Conservation (phyloP, 768 basidiomycete genomes). For the Boletus reticuloceps region DNA sequence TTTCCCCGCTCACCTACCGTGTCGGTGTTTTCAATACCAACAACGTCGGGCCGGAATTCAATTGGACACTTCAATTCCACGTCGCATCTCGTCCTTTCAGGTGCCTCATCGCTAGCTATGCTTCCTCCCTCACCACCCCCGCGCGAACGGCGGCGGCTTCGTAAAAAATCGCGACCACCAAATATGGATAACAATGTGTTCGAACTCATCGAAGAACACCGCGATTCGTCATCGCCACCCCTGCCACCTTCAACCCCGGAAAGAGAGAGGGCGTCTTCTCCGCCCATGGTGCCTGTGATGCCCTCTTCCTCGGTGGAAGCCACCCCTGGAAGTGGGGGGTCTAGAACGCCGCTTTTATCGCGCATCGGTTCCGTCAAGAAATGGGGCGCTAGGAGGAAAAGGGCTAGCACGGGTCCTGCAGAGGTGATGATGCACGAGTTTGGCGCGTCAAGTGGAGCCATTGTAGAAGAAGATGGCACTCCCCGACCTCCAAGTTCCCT, state of each 20-base stretch:
- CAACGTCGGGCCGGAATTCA: conserved; percentile 44
- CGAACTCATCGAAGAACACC: conserved; percentile 38
- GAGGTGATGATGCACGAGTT: conserved; percentile 33
- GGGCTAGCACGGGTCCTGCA: conserved; percentile 41
- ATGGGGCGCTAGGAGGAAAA: conserved; percentile 47
- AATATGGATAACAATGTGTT: conserved; percentile 46
- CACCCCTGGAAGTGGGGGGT: conserved; percentile 28
- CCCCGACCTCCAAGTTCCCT: conserved; percentile 30
- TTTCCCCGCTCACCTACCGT: conserved; percentile 59
- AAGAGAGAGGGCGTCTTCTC: conserved; percentile 23
- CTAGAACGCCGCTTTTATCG: conserved; percentile 45
- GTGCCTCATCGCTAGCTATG: conserved; percentile 41
- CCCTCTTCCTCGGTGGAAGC: conserved; percentile 17
- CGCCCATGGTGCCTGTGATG: conserved; percentile 7
- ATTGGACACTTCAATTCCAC: conserved; percentile 42
- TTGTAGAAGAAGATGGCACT: conserved; percentile 20
- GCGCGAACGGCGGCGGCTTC: conserved; percentile 57
- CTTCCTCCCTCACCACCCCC: conserved; percentile 67
- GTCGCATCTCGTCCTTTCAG: conserved; percentile 43
- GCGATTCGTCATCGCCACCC: conserved; percentile 28
- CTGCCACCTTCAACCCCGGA: conserved; percentile 33
- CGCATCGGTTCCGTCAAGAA: conserved; percentile 60
- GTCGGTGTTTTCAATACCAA: conserved; percentile 69
- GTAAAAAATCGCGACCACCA: conserved; percentile 77
- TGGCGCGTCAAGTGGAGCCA: conserved; percentile 1